A percentile compares a stretch with the other conserved stretches of the same genome.
Evolutionary conservation across 2,329 filamentous ascomycete genomes (phyloP).

Genomic region (Colletotrichum sp.): DNA sequence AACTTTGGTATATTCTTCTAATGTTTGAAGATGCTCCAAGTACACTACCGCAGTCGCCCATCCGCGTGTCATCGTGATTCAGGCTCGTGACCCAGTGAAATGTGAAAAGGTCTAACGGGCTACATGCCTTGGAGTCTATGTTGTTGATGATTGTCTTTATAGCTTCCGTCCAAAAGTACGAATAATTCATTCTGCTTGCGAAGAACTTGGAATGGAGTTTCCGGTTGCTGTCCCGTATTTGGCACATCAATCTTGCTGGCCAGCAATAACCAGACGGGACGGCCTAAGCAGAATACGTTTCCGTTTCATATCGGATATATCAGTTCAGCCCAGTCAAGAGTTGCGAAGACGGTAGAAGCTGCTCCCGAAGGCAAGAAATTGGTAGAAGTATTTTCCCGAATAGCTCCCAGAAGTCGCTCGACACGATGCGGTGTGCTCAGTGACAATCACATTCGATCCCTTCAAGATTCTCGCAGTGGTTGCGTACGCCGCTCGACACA

Average conservation of each 20-base stretch:
- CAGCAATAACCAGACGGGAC: not conserved
- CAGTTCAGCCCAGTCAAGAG: not conserved
- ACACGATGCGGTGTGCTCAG: too few relatives aligned
- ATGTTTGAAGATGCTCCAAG: not conserved
- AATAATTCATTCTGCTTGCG: not conserved
- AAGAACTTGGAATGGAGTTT: not conserved
- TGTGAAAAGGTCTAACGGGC: not conserved
- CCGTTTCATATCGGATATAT: not conserved
- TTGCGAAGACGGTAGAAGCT: not conserved
- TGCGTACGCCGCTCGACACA: accelerated
- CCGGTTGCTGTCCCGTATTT: not conserved
- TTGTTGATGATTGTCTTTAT: not conserved
- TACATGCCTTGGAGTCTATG: not conserved
- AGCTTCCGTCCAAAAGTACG: not conserved
- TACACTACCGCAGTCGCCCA: not conserved
- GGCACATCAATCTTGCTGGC: not conserved
- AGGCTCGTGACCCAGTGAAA: not conserved
- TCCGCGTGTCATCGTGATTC: not conserved
- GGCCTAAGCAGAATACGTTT: not conserved
- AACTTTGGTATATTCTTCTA: not conserved
- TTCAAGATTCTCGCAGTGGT: not conserved
- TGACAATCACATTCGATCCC: not conserved
- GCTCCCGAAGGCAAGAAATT: not conserved
- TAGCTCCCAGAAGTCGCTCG: too few relatives aligned
- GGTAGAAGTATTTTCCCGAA: too few relatives aligned